Conservation (phyloP, 2,329 filamentous ascomycete genomes). For the Cercospora janseana region DNA sequence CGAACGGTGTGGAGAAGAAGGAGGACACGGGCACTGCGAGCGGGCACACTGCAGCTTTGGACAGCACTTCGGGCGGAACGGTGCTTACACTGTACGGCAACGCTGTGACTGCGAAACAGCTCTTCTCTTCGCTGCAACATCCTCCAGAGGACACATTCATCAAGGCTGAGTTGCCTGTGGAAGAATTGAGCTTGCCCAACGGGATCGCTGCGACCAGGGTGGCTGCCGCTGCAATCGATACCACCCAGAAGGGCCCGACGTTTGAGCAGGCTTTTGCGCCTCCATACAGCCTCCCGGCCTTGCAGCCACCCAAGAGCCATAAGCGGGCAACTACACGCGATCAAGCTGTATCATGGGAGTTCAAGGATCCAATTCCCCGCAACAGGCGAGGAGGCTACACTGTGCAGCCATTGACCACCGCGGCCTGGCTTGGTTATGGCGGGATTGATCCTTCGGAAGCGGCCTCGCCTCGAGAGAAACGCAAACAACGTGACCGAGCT, state of each 20-base stretch:
- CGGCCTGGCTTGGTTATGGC: conserved; percentile 62
- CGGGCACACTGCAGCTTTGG: conserved; percentile 12
- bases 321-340: conserved; percentile 65
- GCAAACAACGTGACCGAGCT: conserved; percentile 68
- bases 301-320: conserved; percentile 67
- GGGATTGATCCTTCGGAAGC: conserved; percentile 45
- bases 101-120: conserved; percentile 68
- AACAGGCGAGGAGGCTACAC: conserved; percentile 58
- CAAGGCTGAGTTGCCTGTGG: conserved; percentile 46
- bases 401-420: conserved; percentile 62
- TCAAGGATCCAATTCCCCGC: conserved; percentile 34
- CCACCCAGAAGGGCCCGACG: conserved; percentile 55
- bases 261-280: conserved; percentile 73
- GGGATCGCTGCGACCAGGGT: conserved; percentile 70
- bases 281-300: conserved; percentile 60
- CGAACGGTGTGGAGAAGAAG: conserved; percentile 21
- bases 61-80: conserved; percentile 46
- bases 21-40: conserved; percentile 21
- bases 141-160: conserved; percentile 17
- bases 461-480: conserved; percentile 62
- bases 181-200: conserved; percentile 67
- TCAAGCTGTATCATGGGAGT: conserved; percentile 49
- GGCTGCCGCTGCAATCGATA: conserved; percentile 51
- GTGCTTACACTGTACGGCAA: conserved; percentile 77
- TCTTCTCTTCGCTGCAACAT: conserved; percentile 79